phyloP scores from a whole-genome alignment of 108 stramenopile species.

The Chaetoceros tenuissimus region DNA sequence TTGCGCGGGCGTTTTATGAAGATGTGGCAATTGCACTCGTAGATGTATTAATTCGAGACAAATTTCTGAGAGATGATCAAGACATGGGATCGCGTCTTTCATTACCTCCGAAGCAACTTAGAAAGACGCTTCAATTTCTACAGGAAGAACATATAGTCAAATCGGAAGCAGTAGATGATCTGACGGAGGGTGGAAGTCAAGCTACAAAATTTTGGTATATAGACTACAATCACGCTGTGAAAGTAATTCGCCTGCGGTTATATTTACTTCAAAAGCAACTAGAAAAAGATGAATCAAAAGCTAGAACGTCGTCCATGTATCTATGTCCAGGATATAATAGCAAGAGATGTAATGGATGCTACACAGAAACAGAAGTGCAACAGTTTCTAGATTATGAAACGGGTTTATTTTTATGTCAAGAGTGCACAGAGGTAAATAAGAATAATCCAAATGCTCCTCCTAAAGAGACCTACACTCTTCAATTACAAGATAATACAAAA shows the following conservation, averaged over 20 bases:
- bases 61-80: constrained; percentile 78
- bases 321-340: constrained; percentile 72
- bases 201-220: constrained; percentile 82
- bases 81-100: constrained; percentile 77
- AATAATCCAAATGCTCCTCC: constrained; percentile 64
- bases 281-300: constrained; percentile 55
- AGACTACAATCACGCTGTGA: constrained; percentile 74
- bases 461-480: constrained; percentile 52
- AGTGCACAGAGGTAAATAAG: constrained; percentile 51
- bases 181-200: constrained; percentile 73
- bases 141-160: constrained; percentile 79
- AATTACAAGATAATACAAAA: constrained; percentile 69
- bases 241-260: constrained; percentile 74
- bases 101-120: constrained; percentile 66
- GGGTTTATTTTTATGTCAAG: constrained; percentile 78
- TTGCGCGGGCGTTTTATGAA: constrained; percentile 85
- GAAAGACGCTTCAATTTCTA: constrained; percentile 69
- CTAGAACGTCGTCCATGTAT: constrained; percentile 63
- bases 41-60: constrained; percentile 83
- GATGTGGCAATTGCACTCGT: constrained; percentile 78
- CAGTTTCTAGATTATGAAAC: constrained; percentile 62
- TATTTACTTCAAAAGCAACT: constrained; percentile 67
- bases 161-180: constrained; percentile 84
- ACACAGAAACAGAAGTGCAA: constrained; percentile 78
- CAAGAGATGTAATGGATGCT: constrained; percentile 76